phyloP scores from a whole-genome alignment of 2,329 filamentous ascomycete species.

The Sporothrix variecibatus region DNA sequence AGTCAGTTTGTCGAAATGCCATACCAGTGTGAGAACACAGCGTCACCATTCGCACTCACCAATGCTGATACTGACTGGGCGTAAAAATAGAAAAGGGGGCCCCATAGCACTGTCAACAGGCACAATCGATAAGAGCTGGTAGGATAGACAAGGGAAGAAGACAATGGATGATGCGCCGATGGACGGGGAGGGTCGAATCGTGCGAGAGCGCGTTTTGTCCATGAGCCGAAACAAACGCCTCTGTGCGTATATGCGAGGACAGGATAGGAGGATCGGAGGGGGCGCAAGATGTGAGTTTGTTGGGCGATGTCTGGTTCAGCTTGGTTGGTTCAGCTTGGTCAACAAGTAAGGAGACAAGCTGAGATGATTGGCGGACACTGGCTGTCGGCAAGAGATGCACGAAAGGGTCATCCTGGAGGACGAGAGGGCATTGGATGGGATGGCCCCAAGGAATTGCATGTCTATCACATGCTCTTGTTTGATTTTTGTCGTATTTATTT shows the following conservation, averaged over 20 bases:
- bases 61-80: not conserved
- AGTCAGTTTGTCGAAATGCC: not conserved
- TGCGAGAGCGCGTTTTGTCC: not conserved
- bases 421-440: not conserved
- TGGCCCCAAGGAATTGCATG: not conserved
- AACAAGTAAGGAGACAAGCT: not conserved
- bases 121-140: not conserved
- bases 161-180: not conserved
- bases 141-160: not conserved
- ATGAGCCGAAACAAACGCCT: not conserved
- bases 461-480: not conserved
- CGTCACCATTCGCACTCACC: not conserved
- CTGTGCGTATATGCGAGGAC: not conserved
- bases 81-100: constrained; percentile 7
- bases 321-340: not conserved
- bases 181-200: not conserved
- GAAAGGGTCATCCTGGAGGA: not conserved
- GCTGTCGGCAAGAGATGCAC: not conserved
- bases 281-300: not conserved
- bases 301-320: not conserved
- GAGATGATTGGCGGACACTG: not conserved
- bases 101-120: not conserved
- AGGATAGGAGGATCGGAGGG: not conserved
- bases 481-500: not conserved
- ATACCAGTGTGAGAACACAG: not conserved